Percentiles rank a stretch among this genome's conserved stretches.
Evolutionary conservation across 1,284 basidiomycete genomes (phyloP).

Genomic region (Coniferiporia weirii): DNA sequence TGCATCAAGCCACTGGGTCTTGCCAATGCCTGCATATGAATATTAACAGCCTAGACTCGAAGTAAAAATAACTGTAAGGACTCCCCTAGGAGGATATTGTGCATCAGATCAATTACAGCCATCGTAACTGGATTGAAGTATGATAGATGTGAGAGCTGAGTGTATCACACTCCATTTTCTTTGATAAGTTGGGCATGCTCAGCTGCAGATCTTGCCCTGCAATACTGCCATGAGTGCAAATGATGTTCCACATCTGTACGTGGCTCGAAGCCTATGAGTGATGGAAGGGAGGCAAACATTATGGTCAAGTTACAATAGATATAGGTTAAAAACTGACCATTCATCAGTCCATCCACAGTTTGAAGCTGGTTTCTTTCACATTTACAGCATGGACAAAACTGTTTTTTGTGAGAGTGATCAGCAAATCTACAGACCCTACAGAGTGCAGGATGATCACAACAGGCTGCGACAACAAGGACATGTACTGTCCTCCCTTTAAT

Average conservation of each 20-base stretch:
- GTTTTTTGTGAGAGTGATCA: slow-evolving; percentile 4
- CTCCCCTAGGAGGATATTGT: slow-evolving; percentile 20
- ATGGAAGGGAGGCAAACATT: no score
- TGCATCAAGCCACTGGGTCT: slow-evolving; percentile 14
- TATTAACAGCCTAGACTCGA: not conserved
- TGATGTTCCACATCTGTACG: not conserved
- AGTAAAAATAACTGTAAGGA: not conserved
- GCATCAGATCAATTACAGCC: slow-evolving; percentile 20
- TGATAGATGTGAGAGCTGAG: slow-evolving; percentile 7
- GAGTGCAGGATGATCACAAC: slow-evolving; percentile 14
- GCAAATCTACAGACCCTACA: slow-evolving; percentile 13
- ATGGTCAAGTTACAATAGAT: not conserved
- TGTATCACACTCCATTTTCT: slow-evolving; percentile 7
- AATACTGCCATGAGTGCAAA: not conserved
- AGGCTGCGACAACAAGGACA: slow-evolving; percentile 7
- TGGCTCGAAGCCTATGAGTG: not conserved
- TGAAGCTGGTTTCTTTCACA: not conserved
- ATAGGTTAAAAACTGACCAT: not conserved
- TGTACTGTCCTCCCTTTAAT: not conserved
- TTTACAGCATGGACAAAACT: slow-evolving; percentile 10
- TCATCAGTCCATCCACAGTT: not conserved
- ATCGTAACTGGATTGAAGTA: slow-evolving; percentile 20
- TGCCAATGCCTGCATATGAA: slow-evolving; percentile 9
- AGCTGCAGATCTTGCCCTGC: not conserved
- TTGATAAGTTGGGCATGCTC: not conserved